These are phyloP conservation scores for Closterium sp. DNA, from an alignment of 139 green algal genomes.

Conservation along the genomic window DNA sequence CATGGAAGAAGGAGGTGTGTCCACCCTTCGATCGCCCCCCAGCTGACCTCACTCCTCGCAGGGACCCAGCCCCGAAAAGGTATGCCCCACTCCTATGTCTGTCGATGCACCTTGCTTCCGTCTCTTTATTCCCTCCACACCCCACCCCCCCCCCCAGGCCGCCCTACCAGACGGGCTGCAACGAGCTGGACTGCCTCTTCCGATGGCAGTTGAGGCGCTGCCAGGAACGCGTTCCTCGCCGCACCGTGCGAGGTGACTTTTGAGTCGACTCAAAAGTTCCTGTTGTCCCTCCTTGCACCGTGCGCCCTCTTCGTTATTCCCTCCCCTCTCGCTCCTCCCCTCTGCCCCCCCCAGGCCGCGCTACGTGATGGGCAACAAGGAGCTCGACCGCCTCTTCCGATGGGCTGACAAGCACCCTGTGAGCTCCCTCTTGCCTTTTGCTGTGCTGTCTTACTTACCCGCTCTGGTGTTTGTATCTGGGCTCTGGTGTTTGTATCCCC, in stretches of 20 bases:
- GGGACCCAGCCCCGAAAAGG: neutral
- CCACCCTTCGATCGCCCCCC: conserved; percentile 15
- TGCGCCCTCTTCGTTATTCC: too few relatives aligned
- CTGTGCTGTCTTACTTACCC: neutral
- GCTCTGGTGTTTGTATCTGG: neutral
- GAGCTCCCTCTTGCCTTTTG: conserved; percentile 4
- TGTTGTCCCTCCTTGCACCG: too few relatives aligned
- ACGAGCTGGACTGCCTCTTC: conserved; percentile 9
- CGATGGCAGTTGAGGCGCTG: neutral
- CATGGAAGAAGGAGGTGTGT: conserved; percentile 21
- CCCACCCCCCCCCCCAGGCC: too few relatives aligned
- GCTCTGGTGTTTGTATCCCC: neutral
- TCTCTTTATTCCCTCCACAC: too few relatives aligned
- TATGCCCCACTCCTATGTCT: too few relatives aligned
- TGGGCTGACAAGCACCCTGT: conserved; percentile 14
- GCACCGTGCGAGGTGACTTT: neutral
- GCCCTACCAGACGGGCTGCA: conserved; percentile 7
- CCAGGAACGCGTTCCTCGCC: neutral
- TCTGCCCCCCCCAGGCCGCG: neutral
- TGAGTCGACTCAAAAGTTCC: too few relatives aligned
- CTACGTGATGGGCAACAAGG: conserved; percentile 18
- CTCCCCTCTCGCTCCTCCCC: too few relatives aligned
- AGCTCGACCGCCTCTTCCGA: conserved; percentile 20
- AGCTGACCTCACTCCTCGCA: neutral
- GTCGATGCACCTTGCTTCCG: too few relatives aligned